Evolutionary conservation across 2,329 filamentous ascomycete species (phyloP), one percentile per base, ranked within the genome.

Genomic region (Epichloe typhina): DNA sequence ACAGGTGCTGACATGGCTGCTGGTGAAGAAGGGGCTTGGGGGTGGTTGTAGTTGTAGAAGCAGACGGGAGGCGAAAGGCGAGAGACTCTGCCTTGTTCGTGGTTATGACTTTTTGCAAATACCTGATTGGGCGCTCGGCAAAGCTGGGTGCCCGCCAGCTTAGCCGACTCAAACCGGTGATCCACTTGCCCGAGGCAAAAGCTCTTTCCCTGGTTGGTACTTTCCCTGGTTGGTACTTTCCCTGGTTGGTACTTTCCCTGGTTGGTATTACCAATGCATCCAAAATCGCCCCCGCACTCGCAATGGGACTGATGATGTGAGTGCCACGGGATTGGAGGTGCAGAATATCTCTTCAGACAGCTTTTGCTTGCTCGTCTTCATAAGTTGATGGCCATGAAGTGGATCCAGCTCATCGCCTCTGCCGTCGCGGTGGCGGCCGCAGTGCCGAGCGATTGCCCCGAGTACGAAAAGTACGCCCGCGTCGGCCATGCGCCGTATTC

Each of bases 401-500:
- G 35, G 13, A 33, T 26, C 5, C 36, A 49, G 40, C 45, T 52
- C 26, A 12, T 55, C 35, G 54, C 69, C 61, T 47, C 76, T 73
- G 2, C 19, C 59, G 0, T 72, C 53, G 33, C 55, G 17, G 52
- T 49, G 12, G 53, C 53, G 26, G 46, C 55, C n/a, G 55, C 56
- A 17, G 57, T 58, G 15, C 58, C 59, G 19, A 54, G 60, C 23
- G 53, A 61, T 21, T 69, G 67, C 49, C 67, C 66, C 26, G 60
- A 61, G 41, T 69, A 65, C 52, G 63, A 65, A 46, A 50, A 61
- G 47, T 69, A 67, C 47, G 65, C 66, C 19, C 59, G 58, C 23
- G 46, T 63, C 11, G 56, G 55, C 19, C 85, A 91, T 63, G 70
- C 75, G 37, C 91, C 91, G 1, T 81, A 82, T 59, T 94, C 87